phyloP scores from a whole-genome alignment of 371 early-diverging fungal genomes.

The Syncephalis plumigaleata region DNA sequence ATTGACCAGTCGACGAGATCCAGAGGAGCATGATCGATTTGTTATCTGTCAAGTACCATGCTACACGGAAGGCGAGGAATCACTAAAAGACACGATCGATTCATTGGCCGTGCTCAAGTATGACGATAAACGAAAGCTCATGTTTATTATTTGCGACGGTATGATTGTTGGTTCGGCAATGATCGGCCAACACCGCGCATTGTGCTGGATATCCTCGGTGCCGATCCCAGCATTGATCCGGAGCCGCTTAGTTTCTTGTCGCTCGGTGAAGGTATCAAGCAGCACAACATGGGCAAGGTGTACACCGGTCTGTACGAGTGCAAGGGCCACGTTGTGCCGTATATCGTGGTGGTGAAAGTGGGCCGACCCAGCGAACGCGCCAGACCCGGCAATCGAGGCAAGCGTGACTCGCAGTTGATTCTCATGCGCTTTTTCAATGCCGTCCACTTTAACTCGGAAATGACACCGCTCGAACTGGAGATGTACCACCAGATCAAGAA shows the following conservation, averaged over 20 bases:
- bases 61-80: conserved; percentile 93
- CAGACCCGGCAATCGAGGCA: conserved; percentile 97
- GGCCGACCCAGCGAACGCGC: conserved; percentile 65
- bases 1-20: conserved; percentile 49
- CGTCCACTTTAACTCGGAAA: conserved; percentile 78
- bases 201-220: conserved; percentile 85
- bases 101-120: conserved; percentile 84
- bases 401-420: conserved; percentile 98
- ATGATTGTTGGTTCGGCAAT: conserved; percentile 95
- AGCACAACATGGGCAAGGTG: conserved; percentile 93
- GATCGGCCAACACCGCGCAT: conserved; percentile 95
- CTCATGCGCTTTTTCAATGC: conserved; percentile 97
- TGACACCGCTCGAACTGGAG: conserved; percentile 84
- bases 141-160: conserved; percentile 84
- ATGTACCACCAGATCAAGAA: conserved; percentile 83
- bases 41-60: conserved; percentile 90
- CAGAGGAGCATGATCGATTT: conserved; percentile 79
- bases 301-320: conserved; percentile 93
- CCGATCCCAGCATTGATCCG: conserved; percentile 72
- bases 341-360: conserved; percentile 87
- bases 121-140: conserved; percentile 88
- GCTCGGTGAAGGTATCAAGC: conserved; percentile 76
- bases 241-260: conserved; percentile 86
- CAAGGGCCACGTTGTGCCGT: conserved; percentile 80
- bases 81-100: conserved; percentile 85